Conservation (phyloP, 306 rosid species). For the Canavalia gladiata region DNA sequence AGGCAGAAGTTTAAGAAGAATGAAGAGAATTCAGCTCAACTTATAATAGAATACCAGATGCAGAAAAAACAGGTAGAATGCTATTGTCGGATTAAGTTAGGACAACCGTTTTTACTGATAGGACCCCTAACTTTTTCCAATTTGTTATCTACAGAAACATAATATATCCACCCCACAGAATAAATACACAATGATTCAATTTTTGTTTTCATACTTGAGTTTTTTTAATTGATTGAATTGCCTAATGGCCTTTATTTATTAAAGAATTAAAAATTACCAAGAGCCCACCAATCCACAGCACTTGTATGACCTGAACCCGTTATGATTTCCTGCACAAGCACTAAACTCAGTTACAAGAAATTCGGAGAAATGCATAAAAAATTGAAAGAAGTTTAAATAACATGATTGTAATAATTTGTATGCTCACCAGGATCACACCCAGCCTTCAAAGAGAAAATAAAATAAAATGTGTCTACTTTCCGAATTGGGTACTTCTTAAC, state of each 20-base stretch:
- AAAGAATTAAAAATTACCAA: constrained; percentile 63
- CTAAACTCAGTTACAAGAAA: constrained; percentile 34
- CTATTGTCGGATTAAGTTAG: neutral
- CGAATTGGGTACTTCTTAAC: neutral
- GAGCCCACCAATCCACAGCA: constrained; percentile 99
- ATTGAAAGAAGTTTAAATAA: constrained; percentile 26
- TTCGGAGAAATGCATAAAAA: neutral
- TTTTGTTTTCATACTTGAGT: neutral
- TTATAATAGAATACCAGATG: neutral
- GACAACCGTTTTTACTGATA: neutral
- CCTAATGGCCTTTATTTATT: constrained; percentile 1
- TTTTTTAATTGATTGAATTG: constrained; percentile 12
- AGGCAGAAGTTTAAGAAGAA: constrained; percentile 18
- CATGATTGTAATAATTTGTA: constrained; percentile 12
- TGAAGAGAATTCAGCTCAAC: constrained; percentile 13
- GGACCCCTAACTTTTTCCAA: neutral
- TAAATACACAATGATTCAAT: constrained; percentile 6
- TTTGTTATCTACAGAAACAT: neutral
- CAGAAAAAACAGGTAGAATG: neutral
- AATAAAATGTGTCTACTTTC: neutral
- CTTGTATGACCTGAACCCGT: constrained; percentile 95
- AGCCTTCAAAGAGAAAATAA: neutral
- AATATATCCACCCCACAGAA: neutral
- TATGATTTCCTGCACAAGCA: constrained; percentile 85
- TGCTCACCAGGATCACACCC: neutral